Conservation (phyloP, 441 rosid genomes). For the Isatis lusitanica region DNA sequence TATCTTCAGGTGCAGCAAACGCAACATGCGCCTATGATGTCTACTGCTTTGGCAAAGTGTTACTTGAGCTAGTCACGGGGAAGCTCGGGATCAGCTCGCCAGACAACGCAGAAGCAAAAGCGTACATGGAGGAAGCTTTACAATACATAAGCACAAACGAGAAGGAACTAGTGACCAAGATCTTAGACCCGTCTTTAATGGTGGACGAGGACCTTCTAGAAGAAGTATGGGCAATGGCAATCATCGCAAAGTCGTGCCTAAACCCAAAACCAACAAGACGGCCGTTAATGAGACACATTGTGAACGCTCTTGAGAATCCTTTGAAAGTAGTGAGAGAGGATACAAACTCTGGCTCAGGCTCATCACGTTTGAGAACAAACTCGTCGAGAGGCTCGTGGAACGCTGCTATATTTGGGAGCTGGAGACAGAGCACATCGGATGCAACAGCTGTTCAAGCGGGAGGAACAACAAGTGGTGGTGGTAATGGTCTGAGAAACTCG, state of each 20-base stretch:
- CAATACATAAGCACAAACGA: constrained; percentile 73
- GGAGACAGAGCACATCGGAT: constrained; percentile 82
- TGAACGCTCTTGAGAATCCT: constrained; percentile 91
- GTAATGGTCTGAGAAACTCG: constrained; percentile 48
- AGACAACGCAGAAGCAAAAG: constrained; percentile 55
- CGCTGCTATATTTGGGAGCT: constrained; percentile 82
- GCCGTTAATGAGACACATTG: constrained; percentile 86
- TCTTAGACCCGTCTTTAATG: constrained; percentile 82
- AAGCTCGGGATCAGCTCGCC: constrained; percentile 79
- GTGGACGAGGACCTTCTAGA: constrained; percentile 91
- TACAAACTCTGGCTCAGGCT: constrained; percentile 42
- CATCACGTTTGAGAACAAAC: constrained; percentile 69
- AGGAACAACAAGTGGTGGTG: constrained; percentile 43
- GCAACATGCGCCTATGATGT: constrained; percentile 80
- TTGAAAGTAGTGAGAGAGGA: constrained; percentile 89
- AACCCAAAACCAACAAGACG: constrained; percentile 89
- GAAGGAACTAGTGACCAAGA: constrained; percentile 86
- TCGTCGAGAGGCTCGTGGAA: constrained; percentile 94
- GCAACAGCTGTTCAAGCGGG: constrained; percentile 47
- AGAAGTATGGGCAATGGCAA: constrained; percentile 99
- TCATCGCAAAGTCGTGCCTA: constrained; percentile 92
- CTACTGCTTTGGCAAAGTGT: constrained; percentile 93
- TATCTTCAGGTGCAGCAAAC: constrained; percentile 51
- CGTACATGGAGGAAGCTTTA: constrained; percentile 70
- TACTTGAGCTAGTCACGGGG: constrained; percentile 95